Base-by-base conservation (phyloP, 148 eudicot genomes). In the Oxyria digyna region DNA sequence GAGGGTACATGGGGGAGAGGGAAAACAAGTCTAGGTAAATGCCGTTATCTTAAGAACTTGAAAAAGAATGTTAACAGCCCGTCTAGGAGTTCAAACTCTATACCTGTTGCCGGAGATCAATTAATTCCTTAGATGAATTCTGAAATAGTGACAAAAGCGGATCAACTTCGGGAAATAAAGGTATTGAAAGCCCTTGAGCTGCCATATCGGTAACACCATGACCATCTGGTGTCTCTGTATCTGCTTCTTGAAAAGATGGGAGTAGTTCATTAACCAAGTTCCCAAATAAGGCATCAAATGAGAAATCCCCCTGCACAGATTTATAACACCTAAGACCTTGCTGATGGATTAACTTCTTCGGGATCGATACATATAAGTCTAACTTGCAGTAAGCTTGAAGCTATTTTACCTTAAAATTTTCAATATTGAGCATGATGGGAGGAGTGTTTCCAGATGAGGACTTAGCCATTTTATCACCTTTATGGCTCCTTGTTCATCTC, bases 231-330 rank as follows among this genome's bases (percentile, higher is more conserved):
- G 81, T 70, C 67, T 95, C 93, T 27, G 72, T 68, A 17, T 83
- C 93, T 37, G 83, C 90, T 48, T 88, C 99, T 74, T 81, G 83
- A 68, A 78, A 91, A 26, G 91, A 85, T 14, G 97, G 96, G 67
- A 95, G 81, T 67, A 91, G 73, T 72, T 85, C 88, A 73, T 91
- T 88, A 45, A 95, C 97, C 76, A 91, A 74, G 80, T 83, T 95
- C 54, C 97, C 99, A 77, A 95, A 95, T 76, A 95, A 83, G 12
- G 93, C 93, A 81, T 95, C 99, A 77, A 95, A 95, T 45, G 99
- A 95, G 71, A 95, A 95, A 70, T 88, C 91, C 72, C 99, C 99
- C 97, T 95, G 67, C 76, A 82, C 4, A 55, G 42, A 52, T n/a
- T 29, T 23, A 55, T 13, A 0, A 45, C 9, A 29, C 33, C 38